Base-by-base conservation (phyloP, 1,139 yeast genomes). In the Yamadazyma atlantica region DNA sequence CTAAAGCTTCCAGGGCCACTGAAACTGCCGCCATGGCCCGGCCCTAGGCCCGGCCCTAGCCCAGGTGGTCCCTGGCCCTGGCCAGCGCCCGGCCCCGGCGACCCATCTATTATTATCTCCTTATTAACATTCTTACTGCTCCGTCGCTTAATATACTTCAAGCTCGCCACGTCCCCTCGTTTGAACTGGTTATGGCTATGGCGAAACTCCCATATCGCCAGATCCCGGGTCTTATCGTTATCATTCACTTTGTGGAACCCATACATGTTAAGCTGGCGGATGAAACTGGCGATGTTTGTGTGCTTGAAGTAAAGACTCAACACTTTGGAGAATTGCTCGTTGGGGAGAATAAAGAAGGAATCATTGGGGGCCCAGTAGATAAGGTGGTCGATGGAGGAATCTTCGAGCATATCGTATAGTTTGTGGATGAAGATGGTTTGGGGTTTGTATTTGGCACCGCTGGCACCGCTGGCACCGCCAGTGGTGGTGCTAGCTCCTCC, bases 211-310 rank as follows among this genome's bases (percentile, higher is more conserved):
- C 92, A 84, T 9, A 36, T 23, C 44, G 41, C n/a, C n/a, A n/a
- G n/a, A n/a, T n/a, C n/a, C n/a, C n/a, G n/a, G n/a, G n/a, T 28
- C 7, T 28, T 16, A 10, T 28, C 30, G 17, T 9, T 28, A 28
- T 28, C 30, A 14, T 16, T 70, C 13, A 83, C 87, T 57, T 84
- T 84, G 55, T 84, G 90, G 58, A 83, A 83, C 8, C 88, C 92
- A 54, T 84, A 84, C 87, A 84, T 84, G 59, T 84, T 85, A 42
- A 84, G 55, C 52, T 84, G 92, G 39, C 92, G 72, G 19, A 84
- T 85, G 57, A 84, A 84, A n/a, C 86, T 79, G 1, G 90, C 86
- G 36, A 83, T 82, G 53, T 84, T 84, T 29, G 87, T 82, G 56
- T 84, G 92, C 54, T 84, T 84, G 62, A 84, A 84, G 58, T 82